Evolutionary conservation across 495 filamentous ascomycete species (phyloP), one percentile per base, ranked within the genome.

Genomic region (Aspergillus hancockii): DNA sequence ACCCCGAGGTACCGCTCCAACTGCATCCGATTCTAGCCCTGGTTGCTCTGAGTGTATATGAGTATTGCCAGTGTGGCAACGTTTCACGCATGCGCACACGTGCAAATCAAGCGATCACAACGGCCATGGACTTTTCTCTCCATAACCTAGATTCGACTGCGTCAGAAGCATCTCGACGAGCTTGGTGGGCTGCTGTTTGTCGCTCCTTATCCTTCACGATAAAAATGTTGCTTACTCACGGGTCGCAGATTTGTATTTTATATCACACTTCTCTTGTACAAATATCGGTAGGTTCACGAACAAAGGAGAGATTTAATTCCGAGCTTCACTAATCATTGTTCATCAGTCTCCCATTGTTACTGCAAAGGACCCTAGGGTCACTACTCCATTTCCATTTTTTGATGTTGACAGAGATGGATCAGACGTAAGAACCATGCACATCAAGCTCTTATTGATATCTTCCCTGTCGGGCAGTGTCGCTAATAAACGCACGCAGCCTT

Each of bases 41-140:
- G 18, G 56, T 79, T 13, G 49, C 79, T 0, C 68, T 83, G 0
- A 77, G 76, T 57, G 66, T 77, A 0, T 83, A 81, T 57, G 80
- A 82, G 62, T 82, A 80, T 67, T 71, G 73, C 12, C 79, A 83
- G 52, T 66, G 78, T 25, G 80, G 80, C 0, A 82, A 81, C 63
- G 62, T 82, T 54, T 68, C 74, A 38, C 79, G 79, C 54, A 81
- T 82, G 80, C 67, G 74, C 10, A 76, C 67, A 50, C 72, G 79
- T 25, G 75, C 77, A 5, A 75, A 76, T 8, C 75, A 80, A 32
- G 78, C 80, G 21, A 55, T 81, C 38, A 72, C 74, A 19, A 55
- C 71, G 9, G 79, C 79, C 7, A 75, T 79, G 70, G 71, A 73
- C 56, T 45, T 78, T n/a, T 67, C 62, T 13, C 67, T 83, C 3